These are phyloP conservation scores for Aegle marmelos DNA, from an alignment of 345 rosid genomes.

Conservation along the genomic window DNA sequence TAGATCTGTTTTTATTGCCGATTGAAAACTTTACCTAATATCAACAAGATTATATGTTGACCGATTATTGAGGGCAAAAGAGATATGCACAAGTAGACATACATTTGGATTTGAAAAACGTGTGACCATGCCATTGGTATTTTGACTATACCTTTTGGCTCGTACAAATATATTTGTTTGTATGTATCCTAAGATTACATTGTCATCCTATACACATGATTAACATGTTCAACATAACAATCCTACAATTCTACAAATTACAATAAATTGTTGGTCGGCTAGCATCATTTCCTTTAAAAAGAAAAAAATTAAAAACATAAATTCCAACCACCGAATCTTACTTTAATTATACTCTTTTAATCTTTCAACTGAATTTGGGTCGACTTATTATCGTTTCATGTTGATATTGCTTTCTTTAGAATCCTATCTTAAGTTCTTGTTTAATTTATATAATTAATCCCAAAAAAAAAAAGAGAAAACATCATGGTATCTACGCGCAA, in stretches of 20 bases:
- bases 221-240: not conserved
- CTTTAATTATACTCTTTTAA: not conserved
- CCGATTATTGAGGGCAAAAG: not conserved
- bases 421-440: not conserved
- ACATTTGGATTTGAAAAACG: not conserved
- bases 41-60: too few species aligned
- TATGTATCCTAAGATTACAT: too few species aligned
- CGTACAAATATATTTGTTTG: not conserved
- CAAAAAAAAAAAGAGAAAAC: too few species aligned
- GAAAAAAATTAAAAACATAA: too few species aligned
- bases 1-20: too few species aligned
- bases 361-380: too few species aligned
- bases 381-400: not conserved
- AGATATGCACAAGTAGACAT: not conserved
- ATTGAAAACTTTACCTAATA: too few species aligned
- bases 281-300: too few species aligned
- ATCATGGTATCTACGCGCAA: not conserved
- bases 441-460: too few species aligned
- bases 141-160: too few species aligned
- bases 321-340: not conserved
- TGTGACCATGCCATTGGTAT: not conserved
- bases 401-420: not conserved
- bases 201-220: not conserved
- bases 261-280: too few species aligned
- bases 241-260: too few species aligned